A percentile compares a stretch with the other conserved stretches of the same genome.
Conservation (phyloP, 768 basidiomycete species). For the Favolaschia claudopus region DNA sequence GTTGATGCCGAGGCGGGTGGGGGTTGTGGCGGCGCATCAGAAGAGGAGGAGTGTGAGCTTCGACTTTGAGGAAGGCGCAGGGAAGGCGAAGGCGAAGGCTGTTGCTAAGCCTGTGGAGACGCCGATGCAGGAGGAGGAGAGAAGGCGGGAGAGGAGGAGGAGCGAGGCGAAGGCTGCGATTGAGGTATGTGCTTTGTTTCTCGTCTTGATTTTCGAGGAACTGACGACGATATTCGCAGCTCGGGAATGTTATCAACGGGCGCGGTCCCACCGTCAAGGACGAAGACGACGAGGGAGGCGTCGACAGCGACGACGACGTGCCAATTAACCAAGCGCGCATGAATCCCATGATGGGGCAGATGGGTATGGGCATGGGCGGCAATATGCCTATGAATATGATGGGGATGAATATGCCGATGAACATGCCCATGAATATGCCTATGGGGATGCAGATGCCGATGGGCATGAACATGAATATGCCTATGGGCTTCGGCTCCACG, state of each 20-base stretch:
- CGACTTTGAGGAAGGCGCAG: slow-evolving; percentile 66
- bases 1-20: slow-evolving; percentile 25
- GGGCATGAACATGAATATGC: slow-evolving; percentile 4
- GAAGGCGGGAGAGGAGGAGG: slow-evolving; percentile 76
- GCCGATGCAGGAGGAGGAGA: slow-evolving; percentile 58
- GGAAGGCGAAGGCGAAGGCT: slow-evolving; percentile 39
- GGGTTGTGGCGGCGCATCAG: slow-evolving; percentile 49
- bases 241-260: slow-evolving; percentile 89
- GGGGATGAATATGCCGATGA: slow-evolving; percentile 37
- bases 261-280: slow-evolving; percentile 67
- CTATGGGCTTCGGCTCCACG: slow-evolving; percentile 7
- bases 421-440: slow-evolving; percentile 29
- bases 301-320: slow-evolving; percentile 55
- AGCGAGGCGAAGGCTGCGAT: slow-evolving; percentile 88
- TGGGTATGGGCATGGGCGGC: not conserved
- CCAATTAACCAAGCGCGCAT: slow-evolving; percentile 53
- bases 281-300: slow-evolving; percentile 47
- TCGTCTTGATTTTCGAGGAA: slow-evolving; percentile 13
- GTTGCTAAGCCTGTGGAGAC: slow-evolving; percentile 29
- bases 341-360: slow-evolving; percentile 54
- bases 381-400: slow-evolving; percentile 19
- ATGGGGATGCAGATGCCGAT: slow-evolving; percentile 18
- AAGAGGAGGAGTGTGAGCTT: slow-evolving; percentile 76
- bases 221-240: slow-evolving; percentile 50
- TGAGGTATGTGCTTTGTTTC: slow-evolving; percentile 64